These are phyloP conservation scores for Sinapis alba DNA, from an alignment of 441 rosid species.

Conservation along the genomic window DNA sequence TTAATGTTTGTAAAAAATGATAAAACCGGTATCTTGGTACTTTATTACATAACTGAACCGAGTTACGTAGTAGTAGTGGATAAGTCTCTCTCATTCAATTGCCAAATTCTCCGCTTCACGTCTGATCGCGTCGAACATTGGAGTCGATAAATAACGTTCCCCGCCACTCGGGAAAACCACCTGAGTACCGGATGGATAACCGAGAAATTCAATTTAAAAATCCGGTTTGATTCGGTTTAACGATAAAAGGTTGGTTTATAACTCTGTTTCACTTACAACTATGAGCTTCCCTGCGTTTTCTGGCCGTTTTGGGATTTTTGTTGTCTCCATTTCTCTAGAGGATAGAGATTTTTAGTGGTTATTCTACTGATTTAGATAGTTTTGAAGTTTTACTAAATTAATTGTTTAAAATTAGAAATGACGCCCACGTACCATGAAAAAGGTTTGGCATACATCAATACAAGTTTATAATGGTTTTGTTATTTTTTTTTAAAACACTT, in stretches of 20 bases:
- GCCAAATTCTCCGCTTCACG: slow-evolving; percentile 45
- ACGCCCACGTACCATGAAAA: no score
- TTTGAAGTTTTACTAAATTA: no score
- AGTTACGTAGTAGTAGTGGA: neutral
- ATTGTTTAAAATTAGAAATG: no score
- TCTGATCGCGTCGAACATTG: slow-evolving; percentile 51
- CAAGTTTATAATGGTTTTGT: no score
- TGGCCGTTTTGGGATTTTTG: slow-evolving; percentile 53
- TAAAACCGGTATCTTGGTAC: neutral
- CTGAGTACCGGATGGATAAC: slow-evolving; percentile 39
- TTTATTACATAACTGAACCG: neutral
- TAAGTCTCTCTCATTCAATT: slow-evolving; percentile 12
- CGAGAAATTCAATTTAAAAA: neutral
- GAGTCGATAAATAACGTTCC: slow-evolving; percentile 59
- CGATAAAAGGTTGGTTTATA: neutral
- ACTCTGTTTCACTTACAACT: slow-evolving; percentile 42
- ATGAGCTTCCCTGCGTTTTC: slow-evolving; percentile 61
- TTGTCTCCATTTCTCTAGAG: no score
- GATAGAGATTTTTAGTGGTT: no score
- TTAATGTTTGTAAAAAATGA: neutral
- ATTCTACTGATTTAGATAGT: no score
- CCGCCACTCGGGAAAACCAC: slow-evolving; percentile 63
- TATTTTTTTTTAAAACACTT: no score
- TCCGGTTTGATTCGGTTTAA: slow-evolving; percentile 16
- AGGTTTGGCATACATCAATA: no score